Conservation (phyloP, 257 asterid genomes). For the Solanum sitiens region DNA sequence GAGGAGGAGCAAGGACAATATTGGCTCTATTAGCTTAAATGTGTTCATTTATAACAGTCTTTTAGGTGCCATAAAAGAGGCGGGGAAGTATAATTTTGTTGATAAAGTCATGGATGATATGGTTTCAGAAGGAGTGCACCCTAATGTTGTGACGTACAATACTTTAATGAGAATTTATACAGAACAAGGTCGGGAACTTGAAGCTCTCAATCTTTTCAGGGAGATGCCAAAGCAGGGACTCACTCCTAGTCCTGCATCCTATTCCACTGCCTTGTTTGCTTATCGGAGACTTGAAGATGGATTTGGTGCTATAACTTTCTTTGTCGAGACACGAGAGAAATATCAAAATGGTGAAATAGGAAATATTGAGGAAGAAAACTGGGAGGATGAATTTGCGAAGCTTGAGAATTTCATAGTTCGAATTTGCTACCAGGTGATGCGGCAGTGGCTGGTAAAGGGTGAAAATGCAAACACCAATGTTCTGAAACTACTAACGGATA, state of each 20-base stretch:
- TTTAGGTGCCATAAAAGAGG: constrained; percentile 66
- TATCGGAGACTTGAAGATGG: constrained; percentile 73
- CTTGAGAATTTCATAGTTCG: constrained; percentile 56
- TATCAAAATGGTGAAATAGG: constrained; percentile 51
- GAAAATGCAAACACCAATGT: constrained; percentile 38
- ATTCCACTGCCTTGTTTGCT: constrained; percentile 62
- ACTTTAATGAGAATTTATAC: constrained; percentile 66
- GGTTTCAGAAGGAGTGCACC: constrained; percentile 47
- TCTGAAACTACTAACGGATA: constrained; percentile 50
- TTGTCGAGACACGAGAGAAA: constrained; percentile 25
- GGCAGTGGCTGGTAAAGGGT: constrained; percentile 57
- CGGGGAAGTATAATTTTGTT: constrained; percentile 29
- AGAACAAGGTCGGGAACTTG: constrained; percentile 53
- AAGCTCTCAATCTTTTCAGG: constrained; percentile 55
- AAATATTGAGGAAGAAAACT: constrained; percentile 29
- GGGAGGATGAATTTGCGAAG: constrained; percentile 58
- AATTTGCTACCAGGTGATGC: constrained; percentile 70
- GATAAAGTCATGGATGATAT: constrained; percentile 45
- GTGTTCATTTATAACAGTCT: constrained; percentile 69
- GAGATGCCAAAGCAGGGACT: constrained; percentile 51
- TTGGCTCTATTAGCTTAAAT: constrained; percentile 31
- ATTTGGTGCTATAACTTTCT: constrained; percentile 59
- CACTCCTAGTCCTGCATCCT: constrained; percentile 70
- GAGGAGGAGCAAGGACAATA: constrained; percentile 36
- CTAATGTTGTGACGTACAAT: constrained; percentile 70